phyloP scores from a whole-genome alignment of 2,329 filamentous ascomycete genomes.

The Colletotrichum kahawae region DNA sequence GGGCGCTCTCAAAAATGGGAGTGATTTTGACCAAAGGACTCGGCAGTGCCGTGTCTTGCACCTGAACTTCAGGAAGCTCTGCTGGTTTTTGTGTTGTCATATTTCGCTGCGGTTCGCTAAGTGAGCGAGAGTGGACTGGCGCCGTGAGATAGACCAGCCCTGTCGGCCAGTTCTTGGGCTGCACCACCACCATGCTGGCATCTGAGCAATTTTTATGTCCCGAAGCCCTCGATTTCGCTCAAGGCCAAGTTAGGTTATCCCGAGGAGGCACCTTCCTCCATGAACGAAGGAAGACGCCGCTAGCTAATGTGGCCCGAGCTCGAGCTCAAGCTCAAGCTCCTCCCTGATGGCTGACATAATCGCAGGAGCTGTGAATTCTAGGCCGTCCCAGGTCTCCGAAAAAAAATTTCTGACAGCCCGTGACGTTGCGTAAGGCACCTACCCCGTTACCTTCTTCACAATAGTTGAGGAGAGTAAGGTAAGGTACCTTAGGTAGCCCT shows the following conservation, averaged over 20 bases:
- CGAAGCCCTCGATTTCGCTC: neutral
- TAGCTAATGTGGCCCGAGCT: neutral
- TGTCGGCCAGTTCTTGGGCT: constrained; percentile 64
- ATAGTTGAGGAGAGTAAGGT: neutral
- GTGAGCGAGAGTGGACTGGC: constrained; percentile 52
- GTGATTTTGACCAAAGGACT: constrained; percentile 58
- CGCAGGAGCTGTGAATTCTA: neutral
- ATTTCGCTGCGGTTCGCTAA: constrained; percentile 46
- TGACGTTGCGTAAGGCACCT: neutral
- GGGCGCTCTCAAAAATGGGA: constrained; percentile 51
- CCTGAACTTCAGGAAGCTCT: constrained; percentile 35
- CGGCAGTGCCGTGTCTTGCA: constrained; percentile 45
- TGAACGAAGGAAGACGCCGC: neutral
- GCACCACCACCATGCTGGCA: neutral
- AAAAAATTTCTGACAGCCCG: neutral
- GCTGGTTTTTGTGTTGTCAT: constrained; percentile 35
- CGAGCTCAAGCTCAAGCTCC: neutral
- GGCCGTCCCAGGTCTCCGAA: neutral
- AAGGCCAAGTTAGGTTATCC: neutral
- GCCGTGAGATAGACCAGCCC: constrained; percentile 56
- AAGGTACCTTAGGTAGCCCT: neutral
- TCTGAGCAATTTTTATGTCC: neutral
- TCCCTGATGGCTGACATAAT: neutral
- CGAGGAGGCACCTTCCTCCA: neutral
- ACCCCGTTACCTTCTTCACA: neutral